A percentile compares a stretch with the other conserved stretches of the same genome.
Evolutionary conservation across 495 filamentous ascomycete genomes (phyloP).

Genomic region (Tetracladium setigerum): DNA sequence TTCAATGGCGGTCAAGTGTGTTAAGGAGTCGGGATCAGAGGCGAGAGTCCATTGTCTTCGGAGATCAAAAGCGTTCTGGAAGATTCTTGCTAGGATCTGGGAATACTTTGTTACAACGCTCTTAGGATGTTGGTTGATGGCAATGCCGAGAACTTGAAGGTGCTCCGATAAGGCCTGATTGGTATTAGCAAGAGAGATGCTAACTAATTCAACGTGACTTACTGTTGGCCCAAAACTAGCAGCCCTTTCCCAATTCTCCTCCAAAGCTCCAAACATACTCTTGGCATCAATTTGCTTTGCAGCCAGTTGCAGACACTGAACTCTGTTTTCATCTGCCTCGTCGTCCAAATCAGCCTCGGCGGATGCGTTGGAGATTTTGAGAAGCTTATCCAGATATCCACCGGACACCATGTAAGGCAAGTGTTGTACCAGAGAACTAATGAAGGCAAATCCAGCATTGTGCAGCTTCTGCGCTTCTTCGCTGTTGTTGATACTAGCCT

Average conservation of each 20-base stretch:
- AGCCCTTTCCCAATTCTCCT: conserved; percentile 61
- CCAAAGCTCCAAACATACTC: conserved; percentile 55
- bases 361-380: conserved; percentile 62
- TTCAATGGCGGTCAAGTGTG: conserved; percentile 58
- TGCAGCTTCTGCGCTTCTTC: conserved; percentile 55
- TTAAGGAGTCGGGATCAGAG: conserved; percentile 26
- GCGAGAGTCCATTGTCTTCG: conserved; percentile 30
- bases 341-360: conserved; percentile 47
- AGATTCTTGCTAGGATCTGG: conserved; percentile 54
- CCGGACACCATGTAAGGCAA: conserved; percentile 81
- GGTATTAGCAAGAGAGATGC: conserved; percentile 14
- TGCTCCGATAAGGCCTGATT: conserved; percentile 56
- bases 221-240: conserved; percentile 49
- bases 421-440: conserved; percentile 68
- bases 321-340: conserved; percentile 53
- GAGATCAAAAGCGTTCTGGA: conserved; percentile 67
- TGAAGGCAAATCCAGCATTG: conserved; percentile 71
- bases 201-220: conserved; percentile 22
- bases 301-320: conserved; percentile 60
- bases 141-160: conserved; percentile 54
- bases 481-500: conserved; percentile 46
- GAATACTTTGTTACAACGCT: conserved; percentile 62
- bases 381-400: conserved; percentile 58
- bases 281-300: conserved; percentile 67
- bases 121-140: conserved; percentile 72